Base-by-base conservation (phyloP, 108 stramenopile genomes). In the Cyclotella cryptica region DNA sequence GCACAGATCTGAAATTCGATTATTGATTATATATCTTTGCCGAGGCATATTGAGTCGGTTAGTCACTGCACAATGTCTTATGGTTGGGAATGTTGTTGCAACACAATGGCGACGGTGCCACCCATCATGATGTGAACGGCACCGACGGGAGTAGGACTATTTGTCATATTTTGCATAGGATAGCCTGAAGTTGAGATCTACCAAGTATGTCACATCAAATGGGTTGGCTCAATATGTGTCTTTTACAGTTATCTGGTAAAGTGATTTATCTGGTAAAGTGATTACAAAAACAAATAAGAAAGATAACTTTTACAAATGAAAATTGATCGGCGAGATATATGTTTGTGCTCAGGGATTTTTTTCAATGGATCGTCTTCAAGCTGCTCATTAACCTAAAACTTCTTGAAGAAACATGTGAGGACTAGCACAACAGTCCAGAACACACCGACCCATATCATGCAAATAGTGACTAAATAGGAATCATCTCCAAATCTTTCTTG, bases 331-430 rank as follows among this genome's bases (percentile, higher is more conserved):
- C n/a, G 18, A 49, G 6, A 49, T 49, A 49, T n/a, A 45, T 49
- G 1, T n/a, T 49, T 49, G n/a, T n/a, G 47, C 47, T n/a, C 2
- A 49, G n/a, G 9, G n/a, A 9, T 7, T n/a, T 49, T 17, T n/a
- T 35, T 6, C 35, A 2, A 35, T 5, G 35, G 35, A 35, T 35
- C 35, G 35, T 35, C 35, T 35, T 35, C 35, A 2, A 35, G 35
- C 2, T 35, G 35, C 35, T 6, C 35, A 6, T 35, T 35, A 35
- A 27, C 39, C 49, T 51, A 71, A 71, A 71, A 71, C 55, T 58
- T 52, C 69, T 71, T 71, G 55, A 43, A 71, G 42, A 71, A 71
- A 58, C 53, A 71, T 17, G 69, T 58, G 17, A 71, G 54, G 5
- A 71, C 27, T 11, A 71, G 27, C n/a, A 58, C 21, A 6, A 27